These are phyloP conservation scores for Eimeria acervulina DNA, from an alignment of 169 alveolate genomes.

Conservation along the genomic window DNA sequence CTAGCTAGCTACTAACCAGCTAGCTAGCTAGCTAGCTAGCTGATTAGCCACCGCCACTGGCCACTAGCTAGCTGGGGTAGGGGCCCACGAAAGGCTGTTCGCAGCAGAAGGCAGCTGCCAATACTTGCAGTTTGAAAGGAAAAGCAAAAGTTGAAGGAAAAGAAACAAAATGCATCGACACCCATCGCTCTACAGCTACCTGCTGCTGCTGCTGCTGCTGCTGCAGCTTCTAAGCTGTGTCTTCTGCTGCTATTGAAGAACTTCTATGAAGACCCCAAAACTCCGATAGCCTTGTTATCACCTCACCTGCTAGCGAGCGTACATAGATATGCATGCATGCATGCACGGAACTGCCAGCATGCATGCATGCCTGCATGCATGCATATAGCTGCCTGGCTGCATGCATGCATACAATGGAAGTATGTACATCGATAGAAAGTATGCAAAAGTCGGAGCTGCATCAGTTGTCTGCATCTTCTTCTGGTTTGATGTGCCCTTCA, in stretches of 20 bases:
- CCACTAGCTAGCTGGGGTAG: neutral
- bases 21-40: neutral
- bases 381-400: neutral
- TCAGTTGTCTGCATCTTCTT: neutral
- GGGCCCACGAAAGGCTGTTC: neutral
- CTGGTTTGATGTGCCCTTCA: slow-evolving; percentile 15
- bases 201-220: no score
- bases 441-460: no score
- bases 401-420: neutral
- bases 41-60: neutral
- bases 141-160: neutral
- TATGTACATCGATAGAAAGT: no score
- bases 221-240: no score
- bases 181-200: no score
- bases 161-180: no score
- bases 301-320: neutral
- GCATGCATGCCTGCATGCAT: no score
- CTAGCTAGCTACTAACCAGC: neutral
- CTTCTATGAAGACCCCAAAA: neutral
- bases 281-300: neutral
- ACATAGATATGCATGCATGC: neutral
- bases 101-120: neutral
- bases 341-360: neutral
- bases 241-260: no score
- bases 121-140: neutral